phyloP scores from a whole-genome alignment of 768 basidiomycete species.

The Amanita muscaria region DNA sequence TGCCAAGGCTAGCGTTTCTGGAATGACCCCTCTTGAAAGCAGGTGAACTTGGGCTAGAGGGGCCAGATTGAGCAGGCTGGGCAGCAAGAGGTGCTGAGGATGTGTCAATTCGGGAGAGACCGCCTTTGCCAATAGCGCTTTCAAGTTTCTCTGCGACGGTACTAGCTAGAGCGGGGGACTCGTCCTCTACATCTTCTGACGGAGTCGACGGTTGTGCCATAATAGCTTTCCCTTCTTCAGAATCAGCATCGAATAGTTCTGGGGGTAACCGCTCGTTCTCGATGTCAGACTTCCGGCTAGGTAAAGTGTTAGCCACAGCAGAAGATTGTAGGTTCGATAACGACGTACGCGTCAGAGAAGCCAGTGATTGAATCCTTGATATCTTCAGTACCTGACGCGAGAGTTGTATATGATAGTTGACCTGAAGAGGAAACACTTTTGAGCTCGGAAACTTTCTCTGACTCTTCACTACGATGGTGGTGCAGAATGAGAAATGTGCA shows the following conservation, averaged over 20 bases:
- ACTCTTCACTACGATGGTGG: slow-evolving; percentile 81
- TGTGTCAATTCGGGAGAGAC: slow-evolving; percentile 8
- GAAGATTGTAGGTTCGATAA: background rate
- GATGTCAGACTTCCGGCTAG: slow-evolving; percentile 91
- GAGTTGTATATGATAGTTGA: slow-evolving; percentile 73
- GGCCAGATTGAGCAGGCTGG: slow-evolving; percentile 18
- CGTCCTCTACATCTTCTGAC: slow-evolving; percentile 31
- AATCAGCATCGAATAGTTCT: slow-evolving; percentile 79
- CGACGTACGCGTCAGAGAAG: slow-evolving; percentile 90
- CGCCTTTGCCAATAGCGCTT: slow-evolving; percentile 25
- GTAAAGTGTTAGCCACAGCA: background rate
- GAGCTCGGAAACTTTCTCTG: slow-evolving; percentile 94
- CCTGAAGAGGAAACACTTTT: slow-evolving; percentile 78
- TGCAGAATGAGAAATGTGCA: background rate
- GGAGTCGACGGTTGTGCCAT: slow-evolving; percentile 52
- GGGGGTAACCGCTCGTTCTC: slow-evolving; percentile 99
- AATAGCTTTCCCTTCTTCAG: slow-evolving; percentile 62
- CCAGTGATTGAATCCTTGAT: slow-evolving; percentile 91
- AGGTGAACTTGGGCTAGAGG: slow-evolving; percentile 22
- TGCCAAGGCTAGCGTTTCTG: slow-evolving; percentile 80
- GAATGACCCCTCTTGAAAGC: slow-evolving; percentile 66
- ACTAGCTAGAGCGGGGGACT: slow-evolving; percentile 35
- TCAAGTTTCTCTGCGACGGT: slow-evolving; percentile 38
- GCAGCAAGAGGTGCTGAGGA: background rate
- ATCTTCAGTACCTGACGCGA: slow-evolving; percentile 85